Percentiles rank a stretch among this genome's conserved stretches.
phyloP scores from a whole-genome alignment of 495 filamentous ascomycete genomes.

The Aspergillus saccharolyticus region DNA sequence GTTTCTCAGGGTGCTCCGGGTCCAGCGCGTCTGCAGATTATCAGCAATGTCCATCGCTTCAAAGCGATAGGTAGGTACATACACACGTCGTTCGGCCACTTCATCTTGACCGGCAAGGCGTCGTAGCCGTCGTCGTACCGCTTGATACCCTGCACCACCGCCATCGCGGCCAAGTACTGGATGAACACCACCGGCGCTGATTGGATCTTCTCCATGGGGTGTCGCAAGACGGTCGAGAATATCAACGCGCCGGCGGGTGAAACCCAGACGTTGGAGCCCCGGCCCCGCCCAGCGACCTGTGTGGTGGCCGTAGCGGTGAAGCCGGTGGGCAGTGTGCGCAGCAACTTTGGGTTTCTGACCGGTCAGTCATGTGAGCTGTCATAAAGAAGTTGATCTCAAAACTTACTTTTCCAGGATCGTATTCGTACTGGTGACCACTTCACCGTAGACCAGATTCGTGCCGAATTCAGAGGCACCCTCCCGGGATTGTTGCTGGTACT shows the following conservation, averaged over 20 bases:
- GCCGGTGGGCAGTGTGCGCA: conserved; percentile 71
- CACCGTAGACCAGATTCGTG: conserved; percentile 74
- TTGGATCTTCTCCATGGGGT: conserved; percentile 62
- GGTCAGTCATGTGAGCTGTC: conserved; percentile 16
- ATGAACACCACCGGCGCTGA: conserved; percentile 87
- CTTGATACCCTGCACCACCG: conserved; percentile 82
- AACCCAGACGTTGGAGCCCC: conserved; percentile 92
- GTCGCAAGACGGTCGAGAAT: conserved; percentile 80
- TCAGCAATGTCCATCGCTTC: not conserved
- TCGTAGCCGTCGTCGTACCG: conserved; percentile 72
- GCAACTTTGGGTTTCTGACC: conserved; percentile 66
- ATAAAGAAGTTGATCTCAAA: no score
- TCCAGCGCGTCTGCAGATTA: conserved; percentile 60
- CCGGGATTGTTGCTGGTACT: conserved; percentile 56
- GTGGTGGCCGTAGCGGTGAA: conserved; percentile 88
- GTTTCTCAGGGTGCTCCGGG: conserved; percentile 54
- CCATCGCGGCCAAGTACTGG: conserved; percentile 87
- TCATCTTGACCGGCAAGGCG: conserved; percentile 73
- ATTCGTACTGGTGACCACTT: conserved; percentile 91
- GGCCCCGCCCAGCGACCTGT: conserved; percentile 86
- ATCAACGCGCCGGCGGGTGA: conserved; percentile 82
- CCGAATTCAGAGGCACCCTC: conserved; percentile 65
- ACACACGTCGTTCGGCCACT: conserved; percentile 98
- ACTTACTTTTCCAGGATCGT: conserved; percentile 86
- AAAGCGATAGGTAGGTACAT: not conserved